Base-by-base conservation (phyloP, 164 flowering plant species). In the Piper betle region DNA sequence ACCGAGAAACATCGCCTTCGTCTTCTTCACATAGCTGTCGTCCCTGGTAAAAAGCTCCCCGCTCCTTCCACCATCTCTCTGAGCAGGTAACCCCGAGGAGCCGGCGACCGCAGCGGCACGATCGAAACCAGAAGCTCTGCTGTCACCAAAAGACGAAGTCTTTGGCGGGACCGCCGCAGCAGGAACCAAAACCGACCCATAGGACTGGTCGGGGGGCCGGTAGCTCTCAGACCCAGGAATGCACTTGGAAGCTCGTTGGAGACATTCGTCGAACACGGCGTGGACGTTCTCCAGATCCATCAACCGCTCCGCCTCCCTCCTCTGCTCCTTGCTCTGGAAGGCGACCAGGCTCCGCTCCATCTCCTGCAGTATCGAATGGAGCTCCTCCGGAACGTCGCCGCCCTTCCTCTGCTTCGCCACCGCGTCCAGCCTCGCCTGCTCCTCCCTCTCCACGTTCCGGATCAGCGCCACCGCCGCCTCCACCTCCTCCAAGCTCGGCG, bases 401-500 rank as follows among this genome's bases (percentile, higher is more conserved):
- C 64, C 48, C 64, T 72, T 79, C 16, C 53, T 70, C 66, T 74
- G 76, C 69, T 62, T 79, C 8, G 53, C 39, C 59, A 79, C 72
- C 5, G 71, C 66, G n/a, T 86, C 94, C 3, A 83, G 42, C 43
- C 77, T 74, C 5, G 69, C 61, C 8, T 82, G 80, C 52, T 81
- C 87, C 50, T 89, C 96, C 56, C 77, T 80, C 17, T 85, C 94
- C 2, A 81, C 84, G 53, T 80, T 83, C 48, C 48, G 68, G 18
- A 89, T 76, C 67, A 89, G 46, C 4, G 66, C 66, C 65, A 53
- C 72, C 4, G 94, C 89, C 0, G 87, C 91, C 53, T 80, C 86
- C 2, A 84, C 77, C 63, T 86, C 89, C 0, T 85, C 86, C 1
- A 85, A 59, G 33, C 75, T 78, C 0, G 89, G 94, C 60, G 94